Evolutionary conservation across 2,329 filamentous ascomycete genomes (phyloP).

Genomic region (Tolypocladium amazonense): DNA sequence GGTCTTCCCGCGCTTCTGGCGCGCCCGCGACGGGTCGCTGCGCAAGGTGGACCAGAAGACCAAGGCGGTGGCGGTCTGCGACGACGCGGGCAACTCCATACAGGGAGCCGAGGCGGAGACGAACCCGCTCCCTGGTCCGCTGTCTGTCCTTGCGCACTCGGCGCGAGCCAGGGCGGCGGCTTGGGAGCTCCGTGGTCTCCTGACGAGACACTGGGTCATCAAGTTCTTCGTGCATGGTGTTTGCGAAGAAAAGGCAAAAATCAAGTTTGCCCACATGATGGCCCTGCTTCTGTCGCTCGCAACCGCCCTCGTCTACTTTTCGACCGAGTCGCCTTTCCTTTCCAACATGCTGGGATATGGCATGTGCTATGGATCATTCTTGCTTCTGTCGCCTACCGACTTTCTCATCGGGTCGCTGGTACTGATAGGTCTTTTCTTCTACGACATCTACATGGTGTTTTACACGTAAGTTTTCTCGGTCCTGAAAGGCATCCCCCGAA

Average conservation of each 20-base stretch:
- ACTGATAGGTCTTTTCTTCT: slow-evolving; percentile 74
- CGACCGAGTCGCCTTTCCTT: slow-evolving; percentile 45
- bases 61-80: slow-evolving; percentile 26
- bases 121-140: slow-evolving; percentile 19
- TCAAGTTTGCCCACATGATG: slow-evolving; percentile 47
- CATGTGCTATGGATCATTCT: slow-evolving; percentile 73
- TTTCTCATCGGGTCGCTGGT: slow-evolving; percentile 74
- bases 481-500: fast-evolving
- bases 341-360: slow-evolving; percentile 82
- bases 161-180: slow-evolving; percentile 10
- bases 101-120: slow-evolving; percentile 11
- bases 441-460: slow-evolving; percentile 90
- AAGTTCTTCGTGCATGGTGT: slow-evolving; percentile 41
- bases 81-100: slow-evolving; percentile 19
- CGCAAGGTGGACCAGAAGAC: slow-evolving; percentile 32
- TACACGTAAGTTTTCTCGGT: slow-evolving; percentile 48
- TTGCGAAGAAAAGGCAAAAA: slow-evolving; percentile 31
- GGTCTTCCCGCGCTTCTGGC: slow-evolving; percentile 65
- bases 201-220: slow-evolving; percentile 41
- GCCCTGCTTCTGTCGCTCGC: slow-evolving; percentile 43
- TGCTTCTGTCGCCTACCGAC: slow-evolving; percentile 80
- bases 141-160: slow-evolving; percentile 22
- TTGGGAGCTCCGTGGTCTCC: slow-evolving; percentile 41
- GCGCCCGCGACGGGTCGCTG: slow-evolving; percentile 28
- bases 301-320: slow-evolving; percentile 54